Percentiles rank a stretch among this genome's conserved stretches.
phyloP scores from a whole-genome alignment of 495 filamentous ascomycete genomes.

The Penicillium subrubescens region DNA sequence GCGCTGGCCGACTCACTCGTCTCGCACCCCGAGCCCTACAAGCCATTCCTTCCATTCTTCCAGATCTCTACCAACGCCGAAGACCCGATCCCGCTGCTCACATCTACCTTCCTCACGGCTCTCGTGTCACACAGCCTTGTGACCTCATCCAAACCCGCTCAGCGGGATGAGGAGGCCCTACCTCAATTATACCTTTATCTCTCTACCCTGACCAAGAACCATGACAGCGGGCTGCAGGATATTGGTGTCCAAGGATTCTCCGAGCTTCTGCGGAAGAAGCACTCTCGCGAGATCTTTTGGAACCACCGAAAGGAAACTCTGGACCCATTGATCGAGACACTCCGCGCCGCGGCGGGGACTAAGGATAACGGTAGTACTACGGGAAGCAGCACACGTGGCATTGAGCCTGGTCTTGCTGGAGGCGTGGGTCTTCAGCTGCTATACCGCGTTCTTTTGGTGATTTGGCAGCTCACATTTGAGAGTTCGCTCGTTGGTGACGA shows the following conservation, averaged over 20 bases:
- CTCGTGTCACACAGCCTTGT: slow-evolving; percentile 74
- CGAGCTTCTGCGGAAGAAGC: slow-evolving; percentile 72
- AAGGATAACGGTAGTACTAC: slow-evolving; percentile 70
- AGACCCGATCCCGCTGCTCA: slow-evolving; percentile 85
- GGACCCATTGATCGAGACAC: slow-evolving; percentile 76
- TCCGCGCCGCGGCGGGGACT: slow-evolving; percentile 75
- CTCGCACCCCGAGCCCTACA: slow-evolving; percentile 75
- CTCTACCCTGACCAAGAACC: slow-evolving; percentile 72
- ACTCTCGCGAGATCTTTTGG: slow-evolving; percentile 86
- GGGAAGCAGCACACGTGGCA: slow-evolving; percentile 61
- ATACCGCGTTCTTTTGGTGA: slow-evolving; percentile 87
- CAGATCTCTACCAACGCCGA: slow-evolving; percentile 77
- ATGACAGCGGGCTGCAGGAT: slow-evolving; percentile 88
- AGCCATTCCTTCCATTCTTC: slow-evolving; percentile 83
- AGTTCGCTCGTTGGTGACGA: slow-evolving; percentile 80
- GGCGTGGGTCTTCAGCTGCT: slow-evolving; percentile 91
- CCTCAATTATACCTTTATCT: slow-evolving; percentile 87
- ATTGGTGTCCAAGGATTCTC: slow-evolving; percentile 94
- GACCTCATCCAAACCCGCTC: slow-evolving; percentile 52
- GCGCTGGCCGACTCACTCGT: slow-evolving; percentile 73
- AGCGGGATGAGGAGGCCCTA: slow-evolving; percentile 72
- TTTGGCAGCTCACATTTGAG: slow-evolving; percentile 98
- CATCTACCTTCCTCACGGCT: slow-evolving; percentile 81
- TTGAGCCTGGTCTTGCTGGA: slow-evolving; percentile 69
- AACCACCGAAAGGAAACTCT: slow-evolving; percentile 80